Evolutionary conservation across 116 monocot genomes (phyloP), one percentile per base, ranked within the genome.

Genomic region (Posidonia oceanica): DNA sequence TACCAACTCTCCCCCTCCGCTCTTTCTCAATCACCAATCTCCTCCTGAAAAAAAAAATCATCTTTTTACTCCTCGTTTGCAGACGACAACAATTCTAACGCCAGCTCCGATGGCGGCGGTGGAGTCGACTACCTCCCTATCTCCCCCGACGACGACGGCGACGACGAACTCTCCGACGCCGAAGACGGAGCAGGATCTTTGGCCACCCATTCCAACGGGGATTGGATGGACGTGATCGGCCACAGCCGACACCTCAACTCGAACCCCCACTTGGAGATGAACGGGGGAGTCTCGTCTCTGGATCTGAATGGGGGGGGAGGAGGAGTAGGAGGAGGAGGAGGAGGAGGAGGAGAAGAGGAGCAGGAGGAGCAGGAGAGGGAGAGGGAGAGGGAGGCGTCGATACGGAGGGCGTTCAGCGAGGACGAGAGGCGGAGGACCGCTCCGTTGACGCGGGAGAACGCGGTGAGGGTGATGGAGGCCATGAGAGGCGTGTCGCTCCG

Each of bases 401-500:
- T 84, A 36, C 39, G 66, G 63, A 76, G 83, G 57, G 87, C 79
- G 58, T 86, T 94, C 69, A 59, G 72, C 39, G 87, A 88, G 71
- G 94, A 86, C 64, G 88, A 86, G 63, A 63, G 76, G 64, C 66
- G 90, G 71, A 64, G 90, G 76, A 80, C 17, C 54, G 75, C 90
- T 10, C 88, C 90, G 13, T 39, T 94, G 59, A 59, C 86, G 53
- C 69, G 74, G 58, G 87, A 84, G 79, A 75, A 76, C 21, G 78
- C 87, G n/a, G 73, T 78, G 39, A 82, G 80, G 68, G 73, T 87
- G 12, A 61, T 79, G 77, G 81, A 84, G 39, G 87, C 84, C 58
- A 91, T 91, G 91, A 79, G 83, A 58, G 84, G 80, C 60, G 79
- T 91, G 4, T 59, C 76, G 48, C 87, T 91, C 69, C 72, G 38